Evolutionary conservation across 2,329 filamentous ascomycete genomes (phyloP).

Genomic region (Aspergillus terreus): DNA sequence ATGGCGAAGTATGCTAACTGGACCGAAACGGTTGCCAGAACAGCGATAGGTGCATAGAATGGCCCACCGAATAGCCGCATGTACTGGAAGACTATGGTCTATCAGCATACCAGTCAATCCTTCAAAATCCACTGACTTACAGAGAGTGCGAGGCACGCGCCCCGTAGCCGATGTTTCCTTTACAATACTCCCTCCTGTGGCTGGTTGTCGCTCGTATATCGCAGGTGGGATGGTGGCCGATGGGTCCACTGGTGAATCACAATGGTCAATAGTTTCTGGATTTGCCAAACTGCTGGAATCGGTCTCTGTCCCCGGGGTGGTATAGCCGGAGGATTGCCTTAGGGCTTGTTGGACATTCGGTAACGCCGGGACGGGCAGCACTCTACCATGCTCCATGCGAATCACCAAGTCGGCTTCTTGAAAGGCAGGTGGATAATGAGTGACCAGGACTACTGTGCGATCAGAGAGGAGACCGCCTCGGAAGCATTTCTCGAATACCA

Average conservation of each 20-base stretch:
- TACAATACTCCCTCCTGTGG: slow-evolving; percentile 9
- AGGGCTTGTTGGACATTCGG: slow-evolving; percentile 1
- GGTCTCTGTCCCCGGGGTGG: slow-evolving; percentile 6
- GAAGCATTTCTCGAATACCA: slow-evolving; percentile 57
- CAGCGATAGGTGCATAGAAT: slow-evolving; percentile 16
- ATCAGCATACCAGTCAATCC: background rate
- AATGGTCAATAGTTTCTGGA: background rate
- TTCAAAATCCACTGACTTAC: slow-evolving; percentile 10
- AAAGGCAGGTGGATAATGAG: slow-evolving; percentile 38
- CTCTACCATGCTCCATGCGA: slow-evolving; percentile 16
- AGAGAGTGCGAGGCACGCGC: slow-evolving; percentile 21
- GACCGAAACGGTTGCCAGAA: slow-evolving; percentile 18
- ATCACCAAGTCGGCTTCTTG: slow-evolving; percentile 20
- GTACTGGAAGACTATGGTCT: slow-evolving; percentile 17
- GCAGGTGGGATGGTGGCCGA: background rate
- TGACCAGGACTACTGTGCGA: slow-evolving; percentile 56
- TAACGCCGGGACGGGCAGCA: slow-evolving; percentile 10
- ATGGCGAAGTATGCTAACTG: slow-evolving; percentile 25
- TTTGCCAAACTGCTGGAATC: background rate
- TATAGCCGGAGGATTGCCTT: slow-evolving; percentile 2
- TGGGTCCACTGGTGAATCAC: slow-evolving; percentile 8
- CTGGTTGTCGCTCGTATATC: slow-evolving; percentile 7
- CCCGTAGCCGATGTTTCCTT: slow-evolving; percentile 22
- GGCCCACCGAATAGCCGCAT: slow-evolving; percentile 23
- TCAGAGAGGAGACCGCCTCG: slow-evolving; percentile 53